Evolutionary conservation across 2,329 filamentous ascomycete species (phyloP).

Genomic region (Onygenales sp.): DNA sequence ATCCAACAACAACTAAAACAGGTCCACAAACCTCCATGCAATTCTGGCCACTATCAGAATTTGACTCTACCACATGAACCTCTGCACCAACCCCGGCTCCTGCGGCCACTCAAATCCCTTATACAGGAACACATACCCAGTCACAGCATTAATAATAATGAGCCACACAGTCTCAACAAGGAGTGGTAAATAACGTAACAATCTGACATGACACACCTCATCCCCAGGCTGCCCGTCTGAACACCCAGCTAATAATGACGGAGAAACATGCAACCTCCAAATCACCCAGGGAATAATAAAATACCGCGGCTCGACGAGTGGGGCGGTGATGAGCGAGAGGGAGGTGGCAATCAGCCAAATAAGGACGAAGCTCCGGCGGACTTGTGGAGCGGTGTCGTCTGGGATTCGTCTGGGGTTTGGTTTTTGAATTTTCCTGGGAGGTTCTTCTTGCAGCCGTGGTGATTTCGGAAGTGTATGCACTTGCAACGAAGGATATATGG

Average conservation of each 20-base stretch:
- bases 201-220: background rate
- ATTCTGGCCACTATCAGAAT: background rate
- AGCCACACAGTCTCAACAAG: conserved; percentile 50
- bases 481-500: background rate
- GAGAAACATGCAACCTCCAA: conserved; percentile 72
- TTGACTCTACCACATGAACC: conserved; percentile 47
- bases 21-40: background rate
- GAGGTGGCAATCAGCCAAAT: conserved; percentile 61
- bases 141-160: conserved; percentile 41
- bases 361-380: conserved; percentile 44
- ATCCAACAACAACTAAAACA: too few species aligned
- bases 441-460: background rate
- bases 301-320: conserved; percentile 89
- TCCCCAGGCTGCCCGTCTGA: background rate
- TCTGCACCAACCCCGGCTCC: conserved; percentile 48
- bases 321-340: conserved; percentile 75
- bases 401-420: background rate
- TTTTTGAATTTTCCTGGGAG: conserved; percentile 9
- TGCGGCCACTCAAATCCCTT: conserved; percentile 48
- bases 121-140: conserved; percentile 48
- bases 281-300: conserved; percentile 94
- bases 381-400: conserved; percentile 13
- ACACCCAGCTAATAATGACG: conserved; percentile 7
- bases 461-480: background rate
- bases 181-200: conserved; percentile 14